Conservation (phyloP, 768 basidiomycete genomes). For the Rhodotorula graminis region DNA sequence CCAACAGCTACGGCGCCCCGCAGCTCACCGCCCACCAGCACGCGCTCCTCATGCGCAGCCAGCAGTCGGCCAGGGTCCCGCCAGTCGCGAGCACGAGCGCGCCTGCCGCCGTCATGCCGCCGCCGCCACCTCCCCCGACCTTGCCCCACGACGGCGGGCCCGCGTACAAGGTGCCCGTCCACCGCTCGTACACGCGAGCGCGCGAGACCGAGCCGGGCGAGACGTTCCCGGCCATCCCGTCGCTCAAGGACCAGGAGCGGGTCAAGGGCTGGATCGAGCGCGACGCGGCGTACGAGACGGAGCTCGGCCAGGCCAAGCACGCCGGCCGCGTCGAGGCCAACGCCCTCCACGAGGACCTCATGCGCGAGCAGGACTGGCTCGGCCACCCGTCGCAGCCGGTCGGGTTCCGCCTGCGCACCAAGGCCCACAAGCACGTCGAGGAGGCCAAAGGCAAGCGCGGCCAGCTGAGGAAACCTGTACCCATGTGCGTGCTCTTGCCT, state of each 20-base stretch:
- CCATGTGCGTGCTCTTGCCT: slow-evolving; percentile 4
- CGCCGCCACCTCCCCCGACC: background rate
- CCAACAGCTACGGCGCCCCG: background rate
- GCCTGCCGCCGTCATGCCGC: background rate
- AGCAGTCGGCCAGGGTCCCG: slow-evolving; percentile 1
- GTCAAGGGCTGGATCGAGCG: slow-evolving; percentile 32
- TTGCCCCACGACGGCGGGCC: slow-evolving; percentile 11
- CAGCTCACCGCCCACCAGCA: slow-evolving; percentile 6
- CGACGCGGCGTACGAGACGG: slow-evolving; percentile 27
- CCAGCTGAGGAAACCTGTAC: slow-evolving; percentile 13
- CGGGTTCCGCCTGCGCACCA: slow-evolving; percentile 10
- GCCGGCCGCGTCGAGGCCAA: background rate
- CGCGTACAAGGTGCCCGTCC: slow-evolving; percentile 20
- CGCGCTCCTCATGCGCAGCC: background rate
- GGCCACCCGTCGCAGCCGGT: slow-evolving; percentile 9
- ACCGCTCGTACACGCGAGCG: slow-evolving; percentile 2
- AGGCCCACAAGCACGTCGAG: slow-evolving; percentile 15
- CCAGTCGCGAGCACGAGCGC: background rate
- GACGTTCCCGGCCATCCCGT: slow-evolving; percentile 21
- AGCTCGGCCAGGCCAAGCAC: slow-evolving; percentile 5
- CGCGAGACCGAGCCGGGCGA: slow-evolving; percentile 23
- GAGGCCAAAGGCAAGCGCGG: slow-evolving; percentile 22
- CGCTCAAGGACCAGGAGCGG: slow-evolving; percentile 5
- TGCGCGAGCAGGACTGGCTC: slow-evolving; percentile 38
- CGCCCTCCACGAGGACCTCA: slow-evolving; percentile 11